Base-by-base conservation (phyloP, 768 basidiomycete species). In the Calocybe indica region DNA sequence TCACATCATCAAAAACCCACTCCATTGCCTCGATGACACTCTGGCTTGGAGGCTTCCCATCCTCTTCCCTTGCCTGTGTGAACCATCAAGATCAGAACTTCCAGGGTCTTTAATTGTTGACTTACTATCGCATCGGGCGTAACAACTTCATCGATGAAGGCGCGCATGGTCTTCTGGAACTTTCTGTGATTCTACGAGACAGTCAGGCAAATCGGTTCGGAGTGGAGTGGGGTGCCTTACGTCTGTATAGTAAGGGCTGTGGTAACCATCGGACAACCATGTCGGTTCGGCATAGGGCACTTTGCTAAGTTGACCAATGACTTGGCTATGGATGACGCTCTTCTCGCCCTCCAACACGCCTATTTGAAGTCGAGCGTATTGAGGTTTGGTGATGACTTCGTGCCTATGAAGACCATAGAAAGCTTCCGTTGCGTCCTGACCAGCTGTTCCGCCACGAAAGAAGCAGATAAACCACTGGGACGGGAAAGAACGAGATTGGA, bases 201-300 rank as follows among this genome's bases (percentile, higher is more conserved):
- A 1, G 52, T 63, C 43, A 57, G 15, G 37, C 33, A 44, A 57
- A 5, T 12, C 45, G 36, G 10, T 45, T 43, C 13, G n/a, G 41
- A 4, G 46, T 38, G 11, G 35, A 70, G 74, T 52, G 70, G 66
- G 7, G 63, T 68, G 30, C 45, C 70, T 74, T 43, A 94, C 70
- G 43, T 85, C 73, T 47, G 83, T 84, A 57, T 92, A 96, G 79
- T 61, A 88, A 56, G 72, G 92, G 79, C 66, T 80, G 58, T 83
- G 73, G 68, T 80, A 94, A 7, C 85, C 88, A 22, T 67, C 62
- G 22, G 67, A 62, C 50, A 71, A 48, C 89, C 93, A 97, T 7
- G 82, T 85, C 3, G 94, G 92, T 59, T 98, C 94, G 1, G 80
- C 92, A 63, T 93, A 95, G 0, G 95, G 94, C 1, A 97, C 87